phyloP scores from a whole-genome alignment of 2,329 filamentous ascomycete species.

The Clonostachys byssicola region DNA sequence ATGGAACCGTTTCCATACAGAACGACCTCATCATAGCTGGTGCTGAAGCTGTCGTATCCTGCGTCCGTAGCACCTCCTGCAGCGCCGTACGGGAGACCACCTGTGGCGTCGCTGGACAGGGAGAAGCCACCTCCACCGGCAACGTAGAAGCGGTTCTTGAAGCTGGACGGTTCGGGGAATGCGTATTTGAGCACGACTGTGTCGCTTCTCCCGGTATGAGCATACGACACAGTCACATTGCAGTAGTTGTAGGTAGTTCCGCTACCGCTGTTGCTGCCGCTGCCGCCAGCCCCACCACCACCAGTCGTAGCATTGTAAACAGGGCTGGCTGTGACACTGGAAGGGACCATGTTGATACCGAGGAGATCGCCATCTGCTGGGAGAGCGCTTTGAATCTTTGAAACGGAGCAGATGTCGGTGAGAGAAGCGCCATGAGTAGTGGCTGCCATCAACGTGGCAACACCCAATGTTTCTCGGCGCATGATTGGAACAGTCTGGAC shows the following conservation, averaged over 20 bases:
- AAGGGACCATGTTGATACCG: slow-evolving; percentile 24
- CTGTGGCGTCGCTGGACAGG: slow-evolving; percentile 14
- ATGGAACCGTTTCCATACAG: slow-evolving; percentile 43
- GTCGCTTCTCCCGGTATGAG: slow-evolving; percentile 21
- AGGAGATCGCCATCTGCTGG: slow-evolving; percentile 8
- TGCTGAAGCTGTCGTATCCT: slow-evolving; percentile 35
- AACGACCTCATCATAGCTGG: slow-evolving; percentile 28
- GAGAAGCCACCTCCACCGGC: slow-evolving; percentile 35
- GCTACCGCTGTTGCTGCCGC: slow-evolving; percentile 9
- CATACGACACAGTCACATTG: slow-evolving; percentile 28
- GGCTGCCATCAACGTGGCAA: slow-evolving; percentile 3
- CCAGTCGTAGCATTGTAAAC: slow-evolving; percentile 7
- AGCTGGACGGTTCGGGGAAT: slow-evolving; percentile 25
- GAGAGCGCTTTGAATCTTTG: slow-evolving; percentile 12
- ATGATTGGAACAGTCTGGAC: too few species aligned
- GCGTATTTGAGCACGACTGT: slow-evolving; percentile 24
- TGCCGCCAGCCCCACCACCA: not conserved
- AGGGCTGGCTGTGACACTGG: slow-evolving; percentile 26
- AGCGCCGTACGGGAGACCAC: slow-evolving; percentile 34
- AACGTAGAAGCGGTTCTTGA: slow-evolving; percentile 38
- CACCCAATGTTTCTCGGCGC: not conserved
- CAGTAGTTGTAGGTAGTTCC: slow-evolving; percentile 21
- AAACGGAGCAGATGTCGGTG: slow-evolving; percentile 9
- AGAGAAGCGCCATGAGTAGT: slow-evolving; percentile 9
- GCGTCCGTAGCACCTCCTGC: slow-evolving; percentile 32